Evolutionary conservation across 768 basidiomycete genomes (phyloP).

Genomic region (Leccinum sublutescens): DNA sequence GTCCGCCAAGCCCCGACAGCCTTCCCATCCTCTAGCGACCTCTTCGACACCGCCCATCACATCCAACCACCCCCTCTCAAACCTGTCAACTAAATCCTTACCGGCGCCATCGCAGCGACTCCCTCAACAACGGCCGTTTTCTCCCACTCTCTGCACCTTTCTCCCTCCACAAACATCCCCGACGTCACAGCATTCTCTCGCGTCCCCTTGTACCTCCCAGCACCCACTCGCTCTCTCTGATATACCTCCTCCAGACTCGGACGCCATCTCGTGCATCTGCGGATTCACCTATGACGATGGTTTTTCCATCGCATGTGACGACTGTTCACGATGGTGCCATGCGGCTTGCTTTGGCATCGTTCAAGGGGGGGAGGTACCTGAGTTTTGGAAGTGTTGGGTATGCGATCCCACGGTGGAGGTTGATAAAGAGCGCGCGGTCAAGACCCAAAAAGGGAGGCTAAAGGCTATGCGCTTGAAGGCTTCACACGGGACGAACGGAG

Average conservation of each 20-base stretch:
- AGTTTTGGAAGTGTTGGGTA: slow-evolving; percentile 74
- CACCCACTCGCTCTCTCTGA: slow-evolving; percentile 16
- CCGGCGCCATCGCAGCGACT: slow-evolving; percentile 13
- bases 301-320: slow-evolving; percentile 82
- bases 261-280: slow-evolving; percentile 72
- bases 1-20: slow-evolving; percentile 16
- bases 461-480: slow-evolving; percentile 30
- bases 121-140: slow-evolving; percentile 19
- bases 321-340: slow-evolving; percentile 82
- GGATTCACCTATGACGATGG: slow-evolving; percentile 75
- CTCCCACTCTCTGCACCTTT: slow-evolving; percentile 14
- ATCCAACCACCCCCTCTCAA: slow-evolving; percentile 8
- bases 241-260: slow-evolving; percentile 35
- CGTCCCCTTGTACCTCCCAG: slow-evolving; percentile 24
- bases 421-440: slow-evolving; percentile 48
- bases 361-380: slow-evolving; percentile 54
- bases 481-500: slow-evolving; percentile 27
- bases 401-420: slow-evolving; percentile 51
- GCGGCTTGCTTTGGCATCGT: slow-evolving; percentile 71
- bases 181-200: slow-evolving; percentile 11
- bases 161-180: slow-evolving; percentile 17
- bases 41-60: slow-evolving; percentile 18
- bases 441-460: slow-evolving; percentile 42
- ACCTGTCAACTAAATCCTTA: slow-evolving; percentile 13
- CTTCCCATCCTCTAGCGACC: slow-evolving; percentile 17